Percentiles rank a stretch among this genome's conserved stretches.
These are phyloP conservation scores for Ammopiptanthus mongolicus DNA, from an alignment of 306 rosid genomes.

Conservation along the genomic window DNA sequence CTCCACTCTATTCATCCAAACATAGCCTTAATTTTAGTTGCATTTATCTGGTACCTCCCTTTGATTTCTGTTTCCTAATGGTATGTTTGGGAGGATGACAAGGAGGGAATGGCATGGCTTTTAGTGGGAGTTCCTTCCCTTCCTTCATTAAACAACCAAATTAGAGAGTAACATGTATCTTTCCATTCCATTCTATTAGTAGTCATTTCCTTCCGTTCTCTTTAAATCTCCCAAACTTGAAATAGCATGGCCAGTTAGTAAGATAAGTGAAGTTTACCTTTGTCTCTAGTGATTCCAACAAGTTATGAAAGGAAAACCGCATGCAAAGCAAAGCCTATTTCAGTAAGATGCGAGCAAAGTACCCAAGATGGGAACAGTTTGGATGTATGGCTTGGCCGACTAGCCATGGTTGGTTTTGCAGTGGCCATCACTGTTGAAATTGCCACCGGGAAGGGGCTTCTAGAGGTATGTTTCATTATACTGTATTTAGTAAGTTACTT, in stretches of 20 bases:
- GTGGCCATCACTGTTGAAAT: slow-evolving; percentile 70
- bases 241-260: background rate
- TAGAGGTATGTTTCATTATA: slow-evolving; percentile 54
- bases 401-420: slow-evolving; percentile 89
- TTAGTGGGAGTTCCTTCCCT: no score
- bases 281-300: slow-evolving; percentile 40
- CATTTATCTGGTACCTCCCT: no score
- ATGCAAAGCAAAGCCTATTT: slow-evolving; percentile 42
- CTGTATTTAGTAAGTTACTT: background rate
- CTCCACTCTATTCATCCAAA: no score
- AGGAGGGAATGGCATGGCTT: background rate
- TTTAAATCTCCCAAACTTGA: background rate
- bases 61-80: no score
- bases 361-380: slow-evolving; percentile 46
- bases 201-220: background rate
- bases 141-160: no score
- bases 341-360: slow-evolving; percentile 73
- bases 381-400: slow-evolving; percentile 86
- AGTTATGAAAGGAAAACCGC: slow-evolving; percentile 37
- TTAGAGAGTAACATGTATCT: no score
- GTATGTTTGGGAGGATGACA: slow-evolving; percentile 24
- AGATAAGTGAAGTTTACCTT: slow-evolving; percentile 7
- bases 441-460: slow-evolving; percentile 84
- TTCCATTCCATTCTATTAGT: background rate
- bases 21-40: background rate